A percentile compares a stretch with the other conserved stretches of the same genome.
Evolutionary conservation across 495 filamentous ascomycete species (phyloP).

Genomic region (Mycothermus thermophilus): DNA sequence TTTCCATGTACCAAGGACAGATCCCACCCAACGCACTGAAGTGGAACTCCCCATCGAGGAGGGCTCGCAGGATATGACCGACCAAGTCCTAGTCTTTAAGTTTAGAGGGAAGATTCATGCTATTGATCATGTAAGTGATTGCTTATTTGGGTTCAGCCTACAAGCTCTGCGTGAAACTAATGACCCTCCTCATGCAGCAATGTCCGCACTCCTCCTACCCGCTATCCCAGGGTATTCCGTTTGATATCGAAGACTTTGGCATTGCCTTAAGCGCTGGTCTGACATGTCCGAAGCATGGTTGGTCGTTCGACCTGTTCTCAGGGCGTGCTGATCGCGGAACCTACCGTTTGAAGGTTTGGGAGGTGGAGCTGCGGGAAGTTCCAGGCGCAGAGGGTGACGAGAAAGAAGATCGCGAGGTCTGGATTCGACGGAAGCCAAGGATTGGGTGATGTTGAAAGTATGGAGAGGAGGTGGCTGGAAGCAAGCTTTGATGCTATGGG

Average conservation of each 20-base stretch:
- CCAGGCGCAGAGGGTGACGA: constrained; percentile 14
- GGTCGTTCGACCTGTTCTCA: constrained; percentile 48
- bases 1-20: constrained; percentile 34
- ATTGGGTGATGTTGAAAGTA: constrained; percentile 20
- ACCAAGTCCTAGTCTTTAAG: constrained; percentile 46
- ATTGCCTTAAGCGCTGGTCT: constrained; percentile 36
- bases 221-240: constrained; percentile 39
- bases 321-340: constrained; percentile 42
- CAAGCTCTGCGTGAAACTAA: too few relatives aligned
- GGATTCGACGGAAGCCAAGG: constrained; percentile 36
- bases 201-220: constrained; percentile 48
- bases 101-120: constrained; percentile 45
- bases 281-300: constrained; percentile 46
- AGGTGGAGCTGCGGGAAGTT: constrained; percentile 36
- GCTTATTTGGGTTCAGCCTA: too few relatives aligned
- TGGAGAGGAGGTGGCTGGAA: too few relatives aligned
- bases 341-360: constrained; percentile 45
- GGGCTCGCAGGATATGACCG: constrained; percentile 29
- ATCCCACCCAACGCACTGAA: constrained; percentile 30
- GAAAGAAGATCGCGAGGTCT: constrained; percentile 41
- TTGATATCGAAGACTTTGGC: constrained; percentile 53
- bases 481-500: too few relatives aligned
- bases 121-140: constrained; percentile 41
- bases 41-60: constrained; percentile 15
- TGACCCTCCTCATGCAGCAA: constrained; percentile 28